Evolutionary conservation across 2,329 filamentous ascomycete species (phyloP).

Genomic region (Ophiocordyceps camponoti-saundersi): DNA sequence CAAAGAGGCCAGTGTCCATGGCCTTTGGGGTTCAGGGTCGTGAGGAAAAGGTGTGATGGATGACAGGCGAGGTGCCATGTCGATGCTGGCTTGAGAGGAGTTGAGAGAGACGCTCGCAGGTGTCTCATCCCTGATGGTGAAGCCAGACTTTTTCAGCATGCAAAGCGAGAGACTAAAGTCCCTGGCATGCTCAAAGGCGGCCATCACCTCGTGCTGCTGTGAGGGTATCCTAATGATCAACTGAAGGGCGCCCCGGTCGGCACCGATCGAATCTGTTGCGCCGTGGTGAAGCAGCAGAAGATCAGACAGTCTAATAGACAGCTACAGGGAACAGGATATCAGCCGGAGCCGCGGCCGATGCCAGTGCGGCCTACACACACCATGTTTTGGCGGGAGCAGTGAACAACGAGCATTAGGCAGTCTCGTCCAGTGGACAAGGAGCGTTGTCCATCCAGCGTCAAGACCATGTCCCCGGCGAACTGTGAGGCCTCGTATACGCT

Average conservation of each 20-base stretch:
- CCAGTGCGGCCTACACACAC: slow-evolving; percentile 5
- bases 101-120: not conserved
- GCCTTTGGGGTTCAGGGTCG: slow-evolving; percentile 1
- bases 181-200: slow-evolving; percentile 12
- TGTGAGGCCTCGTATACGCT: slow-evolving; percentile 7
- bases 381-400: slow-evolving; percentile 8
- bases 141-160: slow-evolving; percentile 14
- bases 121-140: slow-evolving; percentile 8
- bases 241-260: slow-evolving; percentile 5
- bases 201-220: slow-evolving; percentile 9
- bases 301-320: slow-evolving; percentile 14
- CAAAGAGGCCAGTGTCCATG: slow-evolving; percentile 5
- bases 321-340: slow-evolving; percentile 4
- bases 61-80: slow-evolving; percentile 9
- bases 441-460: slow-evolving; percentile 12
- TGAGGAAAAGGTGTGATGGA: slow-evolving; percentile 8
- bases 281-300: slow-evolving; percentile 4
- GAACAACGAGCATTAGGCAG: slow-evolving; percentile 10
- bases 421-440: slow-evolving; percentile 3
- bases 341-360: not conserved
- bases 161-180: slow-evolving; percentile 16
- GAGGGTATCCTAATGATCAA: slow-evolving; percentile 11
- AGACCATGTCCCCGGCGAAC: slow-evolving; percentile 7
- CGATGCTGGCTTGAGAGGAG: slow-evolving; percentile 1
- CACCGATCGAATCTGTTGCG: slow-evolving; percentile 6